Evolutionary conservation across 345 rosid species (phyloP).

Genomic region (Melaleuca alternifolia): DNA sequence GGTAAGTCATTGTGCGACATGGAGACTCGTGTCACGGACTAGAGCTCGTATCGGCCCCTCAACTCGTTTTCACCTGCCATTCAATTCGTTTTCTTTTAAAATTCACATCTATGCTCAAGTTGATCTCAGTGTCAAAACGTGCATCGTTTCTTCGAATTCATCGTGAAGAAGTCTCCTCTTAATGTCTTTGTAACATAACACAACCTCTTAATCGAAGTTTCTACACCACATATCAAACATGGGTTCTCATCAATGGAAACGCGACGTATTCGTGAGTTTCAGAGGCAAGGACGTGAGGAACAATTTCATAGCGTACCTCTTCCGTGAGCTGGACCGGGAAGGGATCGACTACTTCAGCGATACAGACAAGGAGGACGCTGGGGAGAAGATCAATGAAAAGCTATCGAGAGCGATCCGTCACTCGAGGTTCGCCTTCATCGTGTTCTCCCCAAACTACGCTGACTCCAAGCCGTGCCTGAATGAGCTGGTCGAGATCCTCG

Average conservation of each 20-base stretch:
- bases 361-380: neutral
- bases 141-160: too few species aligned
- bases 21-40: too few species aligned
- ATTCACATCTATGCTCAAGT: too few species aligned
- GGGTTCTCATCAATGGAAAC: neutral
- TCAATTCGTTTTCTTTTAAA: too few species aligned
- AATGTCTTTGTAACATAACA: too few species aligned
- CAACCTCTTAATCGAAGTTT: too few species aligned
- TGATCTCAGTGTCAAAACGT: too few species aligned
- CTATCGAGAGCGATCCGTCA: neutral
- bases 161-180: too few species aligned
- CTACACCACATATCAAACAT: too few species aligned
- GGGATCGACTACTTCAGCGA: neutral
- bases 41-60: too few species aligned
- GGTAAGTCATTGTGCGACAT: too few species aligned
- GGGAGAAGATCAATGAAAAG: neutral
- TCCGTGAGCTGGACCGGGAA: neutral
- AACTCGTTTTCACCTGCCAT: too few species aligned
- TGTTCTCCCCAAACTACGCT: neutral
- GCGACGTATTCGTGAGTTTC: neutral
- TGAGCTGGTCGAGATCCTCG: slow-evolving; percentile 1
- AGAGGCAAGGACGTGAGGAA: neutral
- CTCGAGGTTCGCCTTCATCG: neutral
- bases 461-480: slow-evolving; percentile 2
- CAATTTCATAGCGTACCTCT: neutral